A percentile compares a stretch with the other conserved stretches of the same genome.
Evolutionary conservation across 164 flowering plant genomes (phyloP).

Genomic region (Tetracentron sinense): DNA sequence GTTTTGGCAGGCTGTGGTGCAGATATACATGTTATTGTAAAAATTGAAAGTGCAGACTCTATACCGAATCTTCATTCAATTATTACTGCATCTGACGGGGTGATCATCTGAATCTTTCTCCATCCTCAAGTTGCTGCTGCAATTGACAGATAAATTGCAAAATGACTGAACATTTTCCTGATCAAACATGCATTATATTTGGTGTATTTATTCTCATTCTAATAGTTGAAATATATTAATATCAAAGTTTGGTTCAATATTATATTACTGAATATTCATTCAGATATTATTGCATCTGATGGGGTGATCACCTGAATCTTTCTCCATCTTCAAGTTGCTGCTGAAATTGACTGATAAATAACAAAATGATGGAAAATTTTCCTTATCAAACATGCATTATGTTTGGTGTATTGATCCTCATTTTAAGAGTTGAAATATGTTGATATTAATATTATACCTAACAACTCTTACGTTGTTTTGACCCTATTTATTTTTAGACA

Average conservation of each 20-base stretch:
- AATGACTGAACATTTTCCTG: neutral
- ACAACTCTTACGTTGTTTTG: neutral
- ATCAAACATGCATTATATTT: neutral
- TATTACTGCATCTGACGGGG: conserved; percentile 94
- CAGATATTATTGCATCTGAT: conserved; percentile 89
- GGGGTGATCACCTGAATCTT: conserved; percentile 49
- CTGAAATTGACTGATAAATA: neutral
- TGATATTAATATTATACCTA: neutral
- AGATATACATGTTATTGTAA: conserved; percentile 75
- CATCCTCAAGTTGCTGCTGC: neutral
- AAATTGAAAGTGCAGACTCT: conserved; percentile 95
- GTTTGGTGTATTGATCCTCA: neutral
- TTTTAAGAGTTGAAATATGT: neutral
- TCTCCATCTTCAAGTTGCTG: neutral
- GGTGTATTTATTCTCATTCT: neutral
- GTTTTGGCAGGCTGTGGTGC: conserved; percentile 61
- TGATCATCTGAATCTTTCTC: conserved; percentile 23
- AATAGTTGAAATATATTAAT: neutral
- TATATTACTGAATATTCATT: conserved; percentile 81
- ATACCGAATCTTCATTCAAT: conserved; percentile 86
- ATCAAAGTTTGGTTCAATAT: neutral
- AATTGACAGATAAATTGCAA: neutral
- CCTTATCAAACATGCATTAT: neutral
- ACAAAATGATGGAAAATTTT: neutral
- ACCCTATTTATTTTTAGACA: neutral